Conservation (phyloP, 2,329 filamentous ascomycete species). For the Teratosphaeria zuluensis region DNA sequence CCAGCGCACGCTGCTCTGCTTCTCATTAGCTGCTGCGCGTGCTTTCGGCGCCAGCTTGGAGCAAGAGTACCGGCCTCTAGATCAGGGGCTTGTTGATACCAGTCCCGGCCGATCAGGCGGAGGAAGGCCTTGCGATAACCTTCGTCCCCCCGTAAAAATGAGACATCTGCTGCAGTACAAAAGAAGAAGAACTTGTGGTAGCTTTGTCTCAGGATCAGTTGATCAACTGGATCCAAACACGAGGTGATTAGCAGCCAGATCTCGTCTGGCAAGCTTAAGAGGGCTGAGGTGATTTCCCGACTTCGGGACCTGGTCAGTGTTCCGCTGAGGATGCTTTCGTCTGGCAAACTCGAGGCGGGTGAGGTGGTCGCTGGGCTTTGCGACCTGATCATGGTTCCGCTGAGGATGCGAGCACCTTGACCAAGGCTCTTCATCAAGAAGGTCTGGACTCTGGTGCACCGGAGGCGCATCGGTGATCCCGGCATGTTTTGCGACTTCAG, state of each 20-base stretch:
- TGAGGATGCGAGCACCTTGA: no score
- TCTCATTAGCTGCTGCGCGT: not conserved
- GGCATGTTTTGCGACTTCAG: no score
- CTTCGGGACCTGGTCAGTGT: no score
- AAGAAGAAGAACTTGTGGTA: not conserved
- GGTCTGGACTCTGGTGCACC: no score
- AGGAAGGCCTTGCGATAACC: not conserved
- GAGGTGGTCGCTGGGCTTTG: no score
- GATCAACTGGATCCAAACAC: not conserved
- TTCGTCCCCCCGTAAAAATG: not conserved
- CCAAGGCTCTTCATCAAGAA: no score
- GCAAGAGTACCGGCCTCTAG: not conserved
- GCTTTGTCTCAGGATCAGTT: not conserved
- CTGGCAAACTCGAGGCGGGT: no score
- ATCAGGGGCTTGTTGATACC: not conserved
- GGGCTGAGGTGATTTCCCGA: not conserved
- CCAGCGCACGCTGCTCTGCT: not conserved
- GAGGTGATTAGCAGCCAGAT: not conserved
- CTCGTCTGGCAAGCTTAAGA: not conserved
- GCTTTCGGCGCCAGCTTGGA: not conserved
- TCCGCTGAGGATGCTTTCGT: no score
- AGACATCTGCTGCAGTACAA: not conserved
- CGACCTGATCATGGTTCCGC: no score
- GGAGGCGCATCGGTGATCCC: no score
- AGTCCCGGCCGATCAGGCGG: not conserved